Evolutionary conservation across 805 yeast species (phyloP), one percentile per base, ranked within the genome.

Genomic region (Yarrowia sp.): DNA sequence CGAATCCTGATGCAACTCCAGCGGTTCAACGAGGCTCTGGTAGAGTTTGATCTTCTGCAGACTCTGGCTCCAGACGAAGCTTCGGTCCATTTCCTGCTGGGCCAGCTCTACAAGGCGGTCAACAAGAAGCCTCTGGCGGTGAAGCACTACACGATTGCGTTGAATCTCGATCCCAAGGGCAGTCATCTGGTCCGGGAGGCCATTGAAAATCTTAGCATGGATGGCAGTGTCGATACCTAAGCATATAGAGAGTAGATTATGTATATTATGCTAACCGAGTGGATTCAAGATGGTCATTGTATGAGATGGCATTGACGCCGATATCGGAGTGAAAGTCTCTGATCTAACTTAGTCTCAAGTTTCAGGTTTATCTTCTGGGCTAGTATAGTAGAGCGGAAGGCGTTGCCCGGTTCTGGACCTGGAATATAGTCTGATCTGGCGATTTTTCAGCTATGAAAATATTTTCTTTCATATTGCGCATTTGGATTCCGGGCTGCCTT

Each of bases 21-120:
- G 69, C 84, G 86, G 69, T 92, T 86, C 74, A 85, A 85, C 33
- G 86, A 84, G 64, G 96, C 98, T 0, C 79, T 92, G 68, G 83
- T 82, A 44, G 90, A 87, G 74, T 90, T 95, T 74, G 92, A 90
- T 73, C 81, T 83, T 56, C 83, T 95, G 66, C 86, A 85, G 70
- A 84, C 85, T 34, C 78, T 91, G 67, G 97, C 96, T 0, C 98
- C 99, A 0, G 96, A 94, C 76, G 98, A 94, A 76, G 96, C 97
- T 0, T 87, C 91, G 66, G 97, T 94, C 34, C 98, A 94, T 77
- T 92, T 90, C 77, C 79, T 93, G 49, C 80, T 95, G 55, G 99
- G 98, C 12, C 92, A 92, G 74, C 82, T 93, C 67, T 92, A 92
- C 82, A 90, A 88, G 72, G 84, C 88, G 38, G 85, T 89, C 70